Evolutionary conservation across 75 land plant genomes (phyloP), one percentile per base, ranked within the genome.

Genomic region (Sequoiadendron giganteum): DNA sequence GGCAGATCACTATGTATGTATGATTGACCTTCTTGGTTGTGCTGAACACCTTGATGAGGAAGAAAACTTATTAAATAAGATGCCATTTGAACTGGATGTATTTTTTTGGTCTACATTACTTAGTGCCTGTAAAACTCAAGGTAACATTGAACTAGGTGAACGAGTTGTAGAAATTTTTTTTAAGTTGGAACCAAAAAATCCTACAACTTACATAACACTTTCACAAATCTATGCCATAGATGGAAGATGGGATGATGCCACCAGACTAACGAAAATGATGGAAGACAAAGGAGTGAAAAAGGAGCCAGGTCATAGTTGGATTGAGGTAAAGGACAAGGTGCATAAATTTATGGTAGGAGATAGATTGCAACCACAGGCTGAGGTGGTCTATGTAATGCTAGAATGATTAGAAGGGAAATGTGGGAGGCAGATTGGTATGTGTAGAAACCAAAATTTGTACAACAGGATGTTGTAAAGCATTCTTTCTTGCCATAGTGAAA

Each of bases 11-110:
- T 91, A 90, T 88, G 93, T 91, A 48, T 94, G 95, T 87, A 92
- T 94, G 91, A 90, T 93, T 47, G 92, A 93, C 89, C 88, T 95
- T 32, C 88, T 95, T 39, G 96, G 96, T 5, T 88, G 91, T 25
- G 93, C 91, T 10, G 96, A 93, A 13, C 87, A 55, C 47, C 78
- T 94, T 89, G 87, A 86, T 68, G 92, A 94, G 76, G 88, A 87
- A 39, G 89, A 90, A 70, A 21, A 76, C 28, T 86, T 94, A 30
- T 78, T 92, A 15, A 39, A 80, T 28, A n/a, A 73, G 36, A 91
- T 89, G 91, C 77, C 90, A 52, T 19, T 89, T 10, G 72, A 80
- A 19, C 86, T 89, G 43, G 88, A 89, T 86, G 85, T 89, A 10
- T 89, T 91, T 77, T 84, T 90, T 21, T 94, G 93, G 93, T 84